Base-by-base conservation (phyloP, 164 flowering plant genomes). In the Nelumbo lutea region DNA sequence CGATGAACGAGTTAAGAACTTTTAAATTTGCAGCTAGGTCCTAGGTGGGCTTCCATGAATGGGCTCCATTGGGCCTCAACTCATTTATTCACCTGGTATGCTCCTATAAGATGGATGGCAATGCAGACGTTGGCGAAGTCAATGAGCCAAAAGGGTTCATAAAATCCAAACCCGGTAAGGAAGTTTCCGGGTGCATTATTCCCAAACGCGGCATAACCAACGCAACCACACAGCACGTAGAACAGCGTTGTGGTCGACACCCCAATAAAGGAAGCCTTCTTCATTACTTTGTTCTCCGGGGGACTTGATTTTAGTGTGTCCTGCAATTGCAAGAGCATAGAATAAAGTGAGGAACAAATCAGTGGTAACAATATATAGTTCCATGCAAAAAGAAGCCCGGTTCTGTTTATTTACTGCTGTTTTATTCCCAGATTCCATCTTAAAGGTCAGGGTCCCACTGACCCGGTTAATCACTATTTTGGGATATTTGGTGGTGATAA, bases 141-240 rank as follows among this genome's bases (percentile, higher is more conserved):
- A 38, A 91, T 64, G 44, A 91, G 88, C 97, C 96, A 91, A 51
- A 77, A 90, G 39, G 97, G 95, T 15, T 89, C 93, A 39, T 77
- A 89, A 71, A 88, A 86, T n/a, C 95, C 97, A 59, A 88, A 89
- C 1, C 96, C 96, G 1, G 96, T 88, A 5, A 91, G 75, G 69
- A 91, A 86, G 70, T 91, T 90, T 14, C 93, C 95, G 0, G 96
- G 96, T 1, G 97, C 89, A 5, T 81, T 41, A 70, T 86, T 85
- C 1, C 97, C 97, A 51, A 91, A 91, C 10, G 97, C 97, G 3
- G 88, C 89, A 65, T 91, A 91, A 5, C 97, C 97, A 0, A 84
- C 0, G 9, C 65, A 6, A 4, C 93, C 97, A 64, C 96, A 88
- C 9, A 82, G 69, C 81, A 85, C 38, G 75, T 88, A 90, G 77